Conservation (phyloP, 1,139 yeast species). For the Saccharomycopsis hybrid region DNA sequence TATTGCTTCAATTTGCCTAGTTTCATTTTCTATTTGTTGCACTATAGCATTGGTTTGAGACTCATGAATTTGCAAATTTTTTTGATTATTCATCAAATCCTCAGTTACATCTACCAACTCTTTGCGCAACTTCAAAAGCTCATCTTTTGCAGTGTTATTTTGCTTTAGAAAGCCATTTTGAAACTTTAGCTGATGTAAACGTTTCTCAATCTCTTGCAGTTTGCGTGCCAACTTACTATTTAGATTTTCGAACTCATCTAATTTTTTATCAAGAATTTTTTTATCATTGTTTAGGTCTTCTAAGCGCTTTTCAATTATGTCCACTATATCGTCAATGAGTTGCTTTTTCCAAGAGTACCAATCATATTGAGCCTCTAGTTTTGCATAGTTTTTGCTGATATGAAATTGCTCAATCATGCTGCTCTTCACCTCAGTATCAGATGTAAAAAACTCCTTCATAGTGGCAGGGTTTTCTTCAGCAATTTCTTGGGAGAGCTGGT, state of each 20-base stretch:
- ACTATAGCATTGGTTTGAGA: slow-evolving; percentile 20
- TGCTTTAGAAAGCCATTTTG: slow-evolving; percentile 18
- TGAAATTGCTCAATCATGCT: slow-evolving; percentile 39
- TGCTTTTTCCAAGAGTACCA: slow-evolving; percentile 49
- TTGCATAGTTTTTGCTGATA: slow-evolving; percentile 39
- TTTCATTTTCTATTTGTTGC: slow-evolving; percentile 22
- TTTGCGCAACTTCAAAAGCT: slow-evolving; percentile 20
- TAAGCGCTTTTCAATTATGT: slow-evolving; percentile 27
- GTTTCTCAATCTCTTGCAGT: slow-evolving; percentile 10
- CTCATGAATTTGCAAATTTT: slow-evolving; percentile 16
- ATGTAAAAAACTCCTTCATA: slow-evolving; percentile 15
- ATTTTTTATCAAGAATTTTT: slow-evolving; percentile 9
- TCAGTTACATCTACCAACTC: slow-evolving; percentile 22
- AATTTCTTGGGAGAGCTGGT: slow-evolving; percentile 12
- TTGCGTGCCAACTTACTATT: slow-evolving; percentile 7
- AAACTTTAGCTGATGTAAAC: slow-evolving; percentile 6
- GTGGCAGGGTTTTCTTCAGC: slow-evolving; percentile 15
- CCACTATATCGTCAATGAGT: slow-evolving; percentile 36
- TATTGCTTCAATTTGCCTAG: slow-evolving; percentile 23
- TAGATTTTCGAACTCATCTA: slow-evolving; percentile 20
- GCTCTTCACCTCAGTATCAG: slow-evolving; percentile 23
- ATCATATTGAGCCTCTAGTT: slow-evolving; percentile 41
- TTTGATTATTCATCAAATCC: slow-evolving; percentile 15
- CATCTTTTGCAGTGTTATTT: slow-evolving; percentile 22
- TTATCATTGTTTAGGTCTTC: slow-evolving; percentile 6